phyloP scores from a whole-genome alignment of 208 protist genomes.

The Leishmania tropica region DNA sequence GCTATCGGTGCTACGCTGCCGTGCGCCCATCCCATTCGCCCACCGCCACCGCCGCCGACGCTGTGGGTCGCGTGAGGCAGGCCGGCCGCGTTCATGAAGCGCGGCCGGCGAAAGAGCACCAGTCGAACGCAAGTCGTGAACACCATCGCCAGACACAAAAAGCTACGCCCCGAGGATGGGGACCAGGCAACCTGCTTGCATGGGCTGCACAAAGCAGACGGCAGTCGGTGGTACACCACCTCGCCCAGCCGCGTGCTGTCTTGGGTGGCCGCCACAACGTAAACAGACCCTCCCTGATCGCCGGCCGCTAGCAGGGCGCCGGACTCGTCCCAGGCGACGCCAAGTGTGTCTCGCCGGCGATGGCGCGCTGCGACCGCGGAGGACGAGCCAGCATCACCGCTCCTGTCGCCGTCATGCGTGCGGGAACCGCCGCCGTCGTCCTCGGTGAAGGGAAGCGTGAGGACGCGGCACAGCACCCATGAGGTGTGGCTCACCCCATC shows the following conservation, averaged over 20 bases:
- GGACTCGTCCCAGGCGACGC: constrained; percentile 70
- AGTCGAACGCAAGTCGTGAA: constrained; percentile 47
- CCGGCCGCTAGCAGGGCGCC: constrained; percentile 68
- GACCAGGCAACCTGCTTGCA: constrained; percentile 74
- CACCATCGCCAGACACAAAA: constrained; percentile 71
- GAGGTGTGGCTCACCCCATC: constrained; percentile 1
- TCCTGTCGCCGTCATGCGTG: not conserved
- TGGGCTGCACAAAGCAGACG: constrained; percentile 4
- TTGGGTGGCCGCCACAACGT: constrained; percentile 50
- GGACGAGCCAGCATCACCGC: not conserved
- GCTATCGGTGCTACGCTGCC: not conserved
- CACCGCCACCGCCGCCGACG: not conserved
- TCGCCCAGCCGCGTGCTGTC: constrained; percentile 38
- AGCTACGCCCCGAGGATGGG: constrained; percentile 78
- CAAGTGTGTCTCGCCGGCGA: constrained; percentile 37
- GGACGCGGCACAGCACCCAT: constrained; percentile 27
- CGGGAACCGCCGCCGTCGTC: constrained; percentile 9
- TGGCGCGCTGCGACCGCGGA: constrained; percentile 3
- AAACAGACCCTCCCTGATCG: constrained; percentile 47
- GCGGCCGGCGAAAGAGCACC: constrained; percentile 68
- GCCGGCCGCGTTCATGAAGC: constrained; percentile 31
- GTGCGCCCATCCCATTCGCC: no score
- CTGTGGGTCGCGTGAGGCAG: constrained; percentile 22
- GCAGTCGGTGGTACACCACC: constrained; percentile 31
- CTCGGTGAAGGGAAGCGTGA: constrained; percentile 17